Evolutionary conservation across 2,329 filamentous ascomycete species (phyloP), one percentile per base, ranked within the genome.

Genomic region (Fusarium denticulatum): DNA sequence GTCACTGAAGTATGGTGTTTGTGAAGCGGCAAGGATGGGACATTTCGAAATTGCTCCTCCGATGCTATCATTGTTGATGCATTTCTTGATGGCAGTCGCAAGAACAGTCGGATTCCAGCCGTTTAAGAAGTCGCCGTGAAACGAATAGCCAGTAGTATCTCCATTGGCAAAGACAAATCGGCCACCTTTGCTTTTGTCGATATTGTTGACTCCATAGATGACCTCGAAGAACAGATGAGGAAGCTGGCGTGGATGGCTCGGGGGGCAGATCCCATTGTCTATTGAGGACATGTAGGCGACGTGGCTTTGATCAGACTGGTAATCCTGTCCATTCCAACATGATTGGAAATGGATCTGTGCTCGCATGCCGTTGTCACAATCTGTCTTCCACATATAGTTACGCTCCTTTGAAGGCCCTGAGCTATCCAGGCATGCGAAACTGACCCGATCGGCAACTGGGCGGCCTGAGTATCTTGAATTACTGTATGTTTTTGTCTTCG

Each of bases 261-360:
- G 75, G 1, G 75, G 75, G n/a, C 75, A 76, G 7, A 76, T 37
- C 0, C 75, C 75, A n/a, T 76, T 76, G 13, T 76, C 75, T 24
- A 76, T 77, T 30, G 68, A 60, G 10, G 75, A 76, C 74, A 76
- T 67, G 36, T 77, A 76, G 32, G 74, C 67, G 15, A 76, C 58
- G 60, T 76, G 75, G 22, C 74, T 76, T 43, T 77, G 75, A 22
- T 76, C 67, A 1, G 50, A n/a, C 10, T 74, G 56, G n/a, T 76
- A 77, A 42, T 70, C 72, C 10, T 66, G 63, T 18, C 75, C 75
- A 28, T 76, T 76, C 75, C 75, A 76, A 11, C 75, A 76, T 12
- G 75, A 68, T 28, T 75, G 75, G n/a, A 76, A 76, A 26, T 76
- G 75, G 26, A 76, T 45, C 14, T 76, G 75, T 4, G 74, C 75